phyloP scores from a whole-genome alignment of 768 basidiomycete species.

The Mrakia frigida region DNA sequence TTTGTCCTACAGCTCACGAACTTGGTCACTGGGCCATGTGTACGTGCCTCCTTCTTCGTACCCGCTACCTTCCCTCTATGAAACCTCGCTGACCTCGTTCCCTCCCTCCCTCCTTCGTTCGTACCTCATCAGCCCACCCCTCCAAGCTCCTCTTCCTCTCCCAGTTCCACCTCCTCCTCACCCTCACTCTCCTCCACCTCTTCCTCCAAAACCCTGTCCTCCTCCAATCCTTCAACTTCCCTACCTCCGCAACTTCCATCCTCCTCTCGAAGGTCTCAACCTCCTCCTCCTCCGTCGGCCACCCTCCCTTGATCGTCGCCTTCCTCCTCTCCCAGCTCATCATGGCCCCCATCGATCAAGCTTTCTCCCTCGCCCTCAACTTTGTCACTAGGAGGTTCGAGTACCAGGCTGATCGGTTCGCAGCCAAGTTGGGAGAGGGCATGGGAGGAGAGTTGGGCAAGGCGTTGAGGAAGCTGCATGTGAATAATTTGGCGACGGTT shows the following conservation, averaged over 20 bases:
- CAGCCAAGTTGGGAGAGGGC: constrained; percentile 54
- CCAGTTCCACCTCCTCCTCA: constrained; percentile 80
- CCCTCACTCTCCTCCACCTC: constrained; percentile 81
- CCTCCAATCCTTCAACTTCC: constrained; percentile 74
- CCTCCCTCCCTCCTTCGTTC: neutral
- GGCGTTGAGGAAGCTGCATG: constrained; percentile 78
- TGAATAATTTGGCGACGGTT: constrained; percentile 86
- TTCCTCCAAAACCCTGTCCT: constrained; percentile 77
- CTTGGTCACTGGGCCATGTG: constrained; percentile 91
- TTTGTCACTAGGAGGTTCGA: constrained; percentile 79
- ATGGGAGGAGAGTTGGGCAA: constrained; percentile 80
- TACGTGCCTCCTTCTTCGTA: constrained; percentile 28
- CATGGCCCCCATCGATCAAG: constrained; percentile 67
- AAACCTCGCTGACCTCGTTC: no score
- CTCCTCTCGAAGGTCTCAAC: constrained; percentile 82
- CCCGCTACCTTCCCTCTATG: neutral
- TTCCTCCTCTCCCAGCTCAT: constrained; percentile 90
- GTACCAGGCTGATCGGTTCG: constrained; percentile 86
- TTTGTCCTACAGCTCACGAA: constrained; percentile 63
- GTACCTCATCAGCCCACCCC: constrained; percentile 59
- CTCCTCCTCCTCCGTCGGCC: constrained; percentile 65
- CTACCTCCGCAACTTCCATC: constrained; percentile 59
- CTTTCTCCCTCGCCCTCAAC: constrained; percentile 70
- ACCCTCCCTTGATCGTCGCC: constrained; percentile 71
- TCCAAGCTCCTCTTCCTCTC: constrained; percentile 79